Evolutionary conservation across 2,329 filamentous ascomycete genomes (phyloP).

Genomic region (Scedosporium minutisporum): DNA sequence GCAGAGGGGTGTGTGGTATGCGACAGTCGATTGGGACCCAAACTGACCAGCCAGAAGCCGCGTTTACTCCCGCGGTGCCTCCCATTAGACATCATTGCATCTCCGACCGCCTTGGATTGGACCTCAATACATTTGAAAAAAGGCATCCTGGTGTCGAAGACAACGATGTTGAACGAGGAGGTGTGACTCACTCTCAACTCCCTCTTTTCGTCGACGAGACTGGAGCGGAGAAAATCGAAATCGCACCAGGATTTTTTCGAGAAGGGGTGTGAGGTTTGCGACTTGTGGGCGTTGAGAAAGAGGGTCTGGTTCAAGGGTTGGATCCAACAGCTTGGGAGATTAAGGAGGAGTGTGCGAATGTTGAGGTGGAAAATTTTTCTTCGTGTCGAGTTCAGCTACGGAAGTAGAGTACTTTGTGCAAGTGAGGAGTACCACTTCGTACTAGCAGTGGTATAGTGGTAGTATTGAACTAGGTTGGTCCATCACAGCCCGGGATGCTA

Average conservation of each 20-base stretch:
- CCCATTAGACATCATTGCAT: conserved; percentile 6
- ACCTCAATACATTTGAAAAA: conserved; percentile 1
- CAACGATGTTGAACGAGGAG: too few species aligned
- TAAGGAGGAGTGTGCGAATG: neutral
- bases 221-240: too few species aligned
- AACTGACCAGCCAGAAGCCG: conserved; percentile 3
- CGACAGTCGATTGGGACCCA: neutral
- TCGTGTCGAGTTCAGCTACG: neutral
- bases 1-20: neutral
- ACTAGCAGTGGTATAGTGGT: neutral
- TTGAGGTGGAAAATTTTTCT: neutral
- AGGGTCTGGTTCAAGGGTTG: neutral
- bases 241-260: too few species aligned
- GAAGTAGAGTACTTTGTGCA: too few species aligned
- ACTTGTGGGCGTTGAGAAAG: too few species aligned
- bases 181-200: too few species aligned
- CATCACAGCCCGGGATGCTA: neutral
- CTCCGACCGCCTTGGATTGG: conserved; percentile 3
- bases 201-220: too few species aligned
- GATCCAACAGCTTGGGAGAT: neutral
- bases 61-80: neutral
- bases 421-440: neutral
- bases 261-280: too few species aligned
- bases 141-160: neutral
- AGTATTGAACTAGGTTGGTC: neutral